phyloP scores from a whole-genome alignment of 2,329 filamentous ascomycete species.

The Ustulina deusta region DNA sequence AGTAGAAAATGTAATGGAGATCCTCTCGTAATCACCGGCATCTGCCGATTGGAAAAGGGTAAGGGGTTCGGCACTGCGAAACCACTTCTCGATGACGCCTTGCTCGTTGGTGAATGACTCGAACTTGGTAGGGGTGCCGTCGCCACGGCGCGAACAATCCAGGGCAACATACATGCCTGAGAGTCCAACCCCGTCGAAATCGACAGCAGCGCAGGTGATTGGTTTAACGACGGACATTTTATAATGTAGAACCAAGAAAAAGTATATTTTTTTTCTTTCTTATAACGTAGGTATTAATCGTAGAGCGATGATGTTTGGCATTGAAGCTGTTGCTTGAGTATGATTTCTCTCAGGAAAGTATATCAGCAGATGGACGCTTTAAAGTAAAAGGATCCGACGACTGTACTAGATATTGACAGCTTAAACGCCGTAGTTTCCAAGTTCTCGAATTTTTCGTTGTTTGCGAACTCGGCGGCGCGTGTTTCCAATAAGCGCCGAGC shows the following conservation, averaged over 20 bases:
- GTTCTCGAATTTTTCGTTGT: background rate
- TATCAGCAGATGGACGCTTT: background rate
- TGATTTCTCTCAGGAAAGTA: background rate
- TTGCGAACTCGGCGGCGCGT: background rate
- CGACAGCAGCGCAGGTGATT: background rate
- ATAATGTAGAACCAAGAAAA: background rate
- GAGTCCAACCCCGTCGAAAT: background rate
- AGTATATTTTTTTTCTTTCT: background rate
- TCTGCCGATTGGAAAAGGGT: background rate
- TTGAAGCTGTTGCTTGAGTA: background rate
- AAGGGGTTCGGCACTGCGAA: background rate
- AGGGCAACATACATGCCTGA: background rate
- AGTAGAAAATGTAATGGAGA: background rate
- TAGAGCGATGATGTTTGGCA: background rate
- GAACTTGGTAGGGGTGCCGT: background rate
- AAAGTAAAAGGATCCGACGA: background rate
- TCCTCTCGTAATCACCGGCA: background rate
- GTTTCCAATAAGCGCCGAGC: background rate
- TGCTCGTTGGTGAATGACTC: constrained; percentile 2
- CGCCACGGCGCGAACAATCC: background rate
- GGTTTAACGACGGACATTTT: background rate
- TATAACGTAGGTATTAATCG: background rate
- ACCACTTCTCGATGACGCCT: background rate
- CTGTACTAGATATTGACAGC: background rate
- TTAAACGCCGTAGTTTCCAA: background rate